Evolutionary conservation across 2,329 filamentous ascomycete species (phyloP).

Genomic region (Trichoderma sp.): DNA sequence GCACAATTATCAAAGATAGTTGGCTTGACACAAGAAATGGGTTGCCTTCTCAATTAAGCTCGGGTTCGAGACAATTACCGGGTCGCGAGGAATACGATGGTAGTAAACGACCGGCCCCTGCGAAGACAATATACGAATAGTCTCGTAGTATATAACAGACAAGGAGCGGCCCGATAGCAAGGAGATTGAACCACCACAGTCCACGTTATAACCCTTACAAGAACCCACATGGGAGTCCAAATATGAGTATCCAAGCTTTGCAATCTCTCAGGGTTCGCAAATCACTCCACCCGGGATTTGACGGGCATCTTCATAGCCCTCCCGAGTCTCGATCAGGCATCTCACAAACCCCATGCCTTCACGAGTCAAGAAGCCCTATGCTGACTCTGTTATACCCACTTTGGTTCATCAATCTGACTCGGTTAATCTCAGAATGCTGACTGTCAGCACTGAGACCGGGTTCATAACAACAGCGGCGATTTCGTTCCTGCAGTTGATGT

Average conservation of each 20-base stretch:
- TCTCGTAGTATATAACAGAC: too few species aligned
- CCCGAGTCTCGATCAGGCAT: neutral
- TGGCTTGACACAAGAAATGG: too few species aligned
- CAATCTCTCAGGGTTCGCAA: neutral
- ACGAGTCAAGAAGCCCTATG: neutral
- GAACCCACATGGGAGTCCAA: too few species aligned
- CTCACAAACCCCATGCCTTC: neutral
- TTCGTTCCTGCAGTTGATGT: neutral
- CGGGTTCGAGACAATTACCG: too few species aligned
- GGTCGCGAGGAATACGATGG: too few species aligned
- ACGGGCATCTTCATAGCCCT: neutral
- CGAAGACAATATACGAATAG: too few species aligned
- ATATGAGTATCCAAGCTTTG: neutral
- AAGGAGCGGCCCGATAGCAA: too few species aligned
- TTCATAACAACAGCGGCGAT: neutral
- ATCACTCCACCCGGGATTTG: neutral
- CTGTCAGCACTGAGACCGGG: constrained; percentile 1
- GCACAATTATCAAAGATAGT: too few species aligned
- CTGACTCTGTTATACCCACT: constrained; percentile 13
- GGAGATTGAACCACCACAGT: too few species aligned
- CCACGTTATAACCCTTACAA: neutral
- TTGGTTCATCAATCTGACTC: neutral
- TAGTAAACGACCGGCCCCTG: too few species aligned
- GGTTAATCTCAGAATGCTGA: neutral
- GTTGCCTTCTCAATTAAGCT: too few species aligned